These are phyloP conservation scores for Starmerella roubikii DNA, from an alignment of 805 yeast genomes.

Conservation along the genomic window DNA sequence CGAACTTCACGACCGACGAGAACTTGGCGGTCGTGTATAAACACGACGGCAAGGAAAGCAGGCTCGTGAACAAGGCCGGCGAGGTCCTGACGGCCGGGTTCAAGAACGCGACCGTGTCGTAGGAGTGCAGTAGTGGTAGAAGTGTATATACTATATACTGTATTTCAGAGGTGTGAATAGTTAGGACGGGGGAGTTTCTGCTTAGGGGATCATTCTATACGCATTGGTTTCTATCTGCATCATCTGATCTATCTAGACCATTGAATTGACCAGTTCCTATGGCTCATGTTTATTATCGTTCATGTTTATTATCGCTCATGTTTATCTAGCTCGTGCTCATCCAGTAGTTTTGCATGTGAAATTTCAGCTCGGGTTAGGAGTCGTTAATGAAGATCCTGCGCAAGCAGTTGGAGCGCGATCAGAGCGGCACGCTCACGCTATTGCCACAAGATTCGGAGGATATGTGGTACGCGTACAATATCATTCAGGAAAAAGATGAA, in stretches of 20 bases:
- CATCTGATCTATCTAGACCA: too few relatives aligned
- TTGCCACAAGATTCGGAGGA: constrained; percentile 85
- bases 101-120: constrained; percentile 69
- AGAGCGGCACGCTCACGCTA: constrained; percentile 50
- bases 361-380: too few relatives aligned
- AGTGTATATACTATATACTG: background rate
- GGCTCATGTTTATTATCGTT: too few relatives aligned
- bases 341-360: too few relatives aligned
- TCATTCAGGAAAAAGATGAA: constrained; percentile 64
- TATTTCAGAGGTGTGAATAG: too few relatives aligned
- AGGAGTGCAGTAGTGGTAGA: constrained; percentile 11
- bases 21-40: constrained; percentile 66
- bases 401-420: constrained; percentile 41
- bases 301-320: too few relatives aligned
- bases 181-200: too few relatives aligned
- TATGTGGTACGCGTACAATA: constrained; percentile 74
- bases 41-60: constrained; percentile 54
- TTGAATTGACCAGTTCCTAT: too few relatives aligned
- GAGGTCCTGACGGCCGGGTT: constrained; percentile 59
- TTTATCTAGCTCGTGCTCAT: too few relatives aligned
- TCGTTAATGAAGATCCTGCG: constrained; percentile 47
- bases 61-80: constrained; percentile 68
- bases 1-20: constrained; percentile 71
- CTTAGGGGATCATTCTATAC: too few relatives aligned
- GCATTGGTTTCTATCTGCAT: too few relatives aligned